Evolutionary conservation across 73 alveolate genomes (phyloP).

Genomic region (Blepharisma japonicum): DNA sequence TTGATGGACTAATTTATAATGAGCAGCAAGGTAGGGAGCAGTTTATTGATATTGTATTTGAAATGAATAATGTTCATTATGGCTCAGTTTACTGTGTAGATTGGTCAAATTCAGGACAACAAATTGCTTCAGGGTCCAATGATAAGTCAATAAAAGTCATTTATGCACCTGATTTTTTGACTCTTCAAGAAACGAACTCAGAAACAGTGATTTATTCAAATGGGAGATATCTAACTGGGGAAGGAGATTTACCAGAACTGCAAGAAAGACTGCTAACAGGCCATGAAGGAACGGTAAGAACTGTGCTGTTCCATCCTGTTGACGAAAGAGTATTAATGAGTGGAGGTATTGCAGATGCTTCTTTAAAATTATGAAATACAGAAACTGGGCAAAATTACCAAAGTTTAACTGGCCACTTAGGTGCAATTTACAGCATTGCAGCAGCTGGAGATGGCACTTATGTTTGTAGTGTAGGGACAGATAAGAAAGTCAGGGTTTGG

Average conservation of each 20-base stretch:
- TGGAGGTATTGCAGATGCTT: slow-evolving; percentile 83
- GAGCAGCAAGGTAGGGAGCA: slow-evolving; percentile 41
- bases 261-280: slow-evolving; percentile 80
- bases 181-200: slow-evolving; percentile 49
- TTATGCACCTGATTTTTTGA: slow-evolving; percentile 70
- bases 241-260: slow-evolving; percentile 62
- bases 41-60: slow-evolving; percentile 57
- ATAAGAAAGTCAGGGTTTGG: slow-evolving; percentile 90
- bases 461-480: slow-evolving; percentile 90
- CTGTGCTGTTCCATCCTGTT: slow-evolving; percentile 91
- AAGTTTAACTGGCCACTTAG: slow-evolving; percentile 79
- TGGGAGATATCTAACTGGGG: slow-evolving; percentile 30
- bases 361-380: slow-evolving; percentile 92
- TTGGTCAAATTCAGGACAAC: slow-evolving; percentile 87
- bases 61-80: slow-evolving; percentile 85
- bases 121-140: slow-evolving; percentile 94
- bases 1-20: slow-evolving; percentile 58
- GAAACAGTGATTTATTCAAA: slow-evolving; percentile 41
- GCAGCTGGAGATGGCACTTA: slow-evolving; percentile 86
- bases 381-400: slow-evolving; percentile 82
- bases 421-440: slow-evolving; percentile 82
- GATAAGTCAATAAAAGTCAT: slow-evolving; percentile 78
- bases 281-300: slow-evolving; percentile 92
- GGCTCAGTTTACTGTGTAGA: slow-evolving; percentile 95
- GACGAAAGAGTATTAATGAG: slow-evolving; percentile 78